Conservation (phyloP, 805 yeast species). For the Zygosaccharomyces rouxii region DNA sequence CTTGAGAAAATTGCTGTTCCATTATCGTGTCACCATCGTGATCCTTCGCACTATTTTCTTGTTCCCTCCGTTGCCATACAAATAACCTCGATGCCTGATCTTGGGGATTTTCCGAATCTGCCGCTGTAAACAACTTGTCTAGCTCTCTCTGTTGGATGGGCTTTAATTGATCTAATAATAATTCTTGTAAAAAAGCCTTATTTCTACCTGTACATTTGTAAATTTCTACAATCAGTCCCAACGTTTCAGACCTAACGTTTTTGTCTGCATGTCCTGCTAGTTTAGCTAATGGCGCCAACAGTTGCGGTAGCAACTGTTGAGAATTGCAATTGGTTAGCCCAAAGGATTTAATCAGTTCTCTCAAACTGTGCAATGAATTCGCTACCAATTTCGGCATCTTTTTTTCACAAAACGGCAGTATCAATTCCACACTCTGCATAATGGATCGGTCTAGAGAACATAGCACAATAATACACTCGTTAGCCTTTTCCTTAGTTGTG, state of each 20-base stretch:
- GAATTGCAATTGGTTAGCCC: constrained; percentile 20
- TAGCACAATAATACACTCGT: constrained; percentile 56
- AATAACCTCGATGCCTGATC: constrained; percentile 13
- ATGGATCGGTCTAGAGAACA: constrained; percentile 66
- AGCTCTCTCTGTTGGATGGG: constrained; percentile 91
- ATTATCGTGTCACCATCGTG: constrained; percentile 40
- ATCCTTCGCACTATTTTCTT: constrained; percentile 19
- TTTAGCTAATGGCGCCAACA: constrained; percentile 60
- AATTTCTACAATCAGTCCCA: constrained; percentile 60
- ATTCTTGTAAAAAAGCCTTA: constrained; percentile 45
- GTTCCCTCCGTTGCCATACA: constrained; percentile 9
- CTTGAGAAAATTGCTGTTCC: constrained; percentile 20
- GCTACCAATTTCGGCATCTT: constrained; percentile 75
- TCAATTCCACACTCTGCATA: constrained; percentile 54
- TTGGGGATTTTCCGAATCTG: constrained; percentile 30
- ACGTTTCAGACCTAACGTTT: constrained; percentile 77
- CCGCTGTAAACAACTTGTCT: constrained; percentile 57
- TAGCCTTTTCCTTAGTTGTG: constrained; percentile 63
- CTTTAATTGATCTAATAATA: constrained; percentile 67
- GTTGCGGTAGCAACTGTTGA: constrained; percentile 57
- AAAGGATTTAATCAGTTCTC: constrained; percentile 45
- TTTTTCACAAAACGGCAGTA: constrained; percentile 57
- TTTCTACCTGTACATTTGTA: constrained; percentile 66
- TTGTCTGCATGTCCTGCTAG: constrained; percentile 82
- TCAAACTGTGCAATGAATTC: constrained; percentile 55